Evolutionary conservation across 2,329 filamentous ascomycete genomes (phyloP).

Genomic region (Sordariomycetes sp.): DNA sequence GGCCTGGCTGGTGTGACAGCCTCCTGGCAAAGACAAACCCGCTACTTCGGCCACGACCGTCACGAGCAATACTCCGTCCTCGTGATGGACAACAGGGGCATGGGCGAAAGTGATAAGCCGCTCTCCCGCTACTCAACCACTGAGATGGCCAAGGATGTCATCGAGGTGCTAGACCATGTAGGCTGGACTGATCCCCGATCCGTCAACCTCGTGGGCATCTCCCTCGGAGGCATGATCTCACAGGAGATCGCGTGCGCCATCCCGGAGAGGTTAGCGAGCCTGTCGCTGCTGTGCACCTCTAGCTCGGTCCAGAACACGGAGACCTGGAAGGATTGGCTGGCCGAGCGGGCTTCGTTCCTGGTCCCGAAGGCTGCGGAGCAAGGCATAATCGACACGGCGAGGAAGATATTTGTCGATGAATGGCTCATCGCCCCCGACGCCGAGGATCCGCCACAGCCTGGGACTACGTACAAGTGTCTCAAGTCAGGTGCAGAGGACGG

Average conservation of each 20-base stretch:
- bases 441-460: slow-evolving; percentile 35
- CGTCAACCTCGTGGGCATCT: slow-evolving; percentile 66
- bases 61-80: slow-evolving; percentile 62
- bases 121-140: slow-evolving; percentile 69
- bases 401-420: slow-evolving; percentile 53
- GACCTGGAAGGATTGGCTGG: slow-evolving; percentile 56
- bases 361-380: slow-evolving; percentile 63
- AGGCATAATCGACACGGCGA: slow-evolving; percentile 55
- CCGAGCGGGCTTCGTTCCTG: slow-evolving; percentile 44
- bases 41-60: slow-evolving; percentile 68
- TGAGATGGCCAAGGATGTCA: slow-evolving; percentile 71
- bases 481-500: slow-evolving; percentile 14
- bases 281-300: slow-evolving; percentile 54
- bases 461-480: slow-evolving; percentile 28
- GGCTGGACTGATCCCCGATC: slow-evolving; percentile 50
- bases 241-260: slow-evolving; percentile 62
- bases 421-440: slow-evolving; percentile 58
- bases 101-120: slow-evolving; percentile 73
- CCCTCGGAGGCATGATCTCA: slow-evolving; percentile 86
- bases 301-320: slow-evolving; percentile 51
- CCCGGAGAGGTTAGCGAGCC: slow-evolving; percentile 42
- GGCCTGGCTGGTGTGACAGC: slow-evolving; percentile 61
- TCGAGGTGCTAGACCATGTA: slow-evolving; percentile 62
- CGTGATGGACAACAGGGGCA: slow-evolving; percentile 76
- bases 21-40: slow-evolving; percentile 76